A percentile compares a stretch with the other conserved stretches of the same genome.
These are phyloP conservation scores for Chaetomidium leptoderma DNA, from an alignment of 495 filamentous ascomycete species.

Conservation along the genomic window DNA sequence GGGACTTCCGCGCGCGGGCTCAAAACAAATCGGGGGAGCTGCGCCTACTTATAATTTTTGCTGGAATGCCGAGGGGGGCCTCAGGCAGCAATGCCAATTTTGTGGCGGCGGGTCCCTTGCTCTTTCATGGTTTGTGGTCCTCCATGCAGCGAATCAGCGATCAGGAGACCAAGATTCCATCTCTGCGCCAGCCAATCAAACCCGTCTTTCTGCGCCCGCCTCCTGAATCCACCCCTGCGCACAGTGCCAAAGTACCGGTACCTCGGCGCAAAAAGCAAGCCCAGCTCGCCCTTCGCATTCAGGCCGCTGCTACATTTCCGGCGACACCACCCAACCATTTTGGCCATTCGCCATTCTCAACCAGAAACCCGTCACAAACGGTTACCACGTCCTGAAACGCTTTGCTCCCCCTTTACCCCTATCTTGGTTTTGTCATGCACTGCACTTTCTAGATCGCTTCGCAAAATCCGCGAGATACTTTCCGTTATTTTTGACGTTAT, in stretches of 20 bases:
- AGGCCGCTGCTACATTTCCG: constrained; percentile 3
- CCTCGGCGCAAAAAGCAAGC: constrained; percentile 7
- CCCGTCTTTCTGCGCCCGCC: constrained; percentile 12
- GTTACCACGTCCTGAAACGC: constrained; percentile 19
- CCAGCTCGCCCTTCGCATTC: constrained; percentile 7
- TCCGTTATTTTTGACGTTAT: background rate
- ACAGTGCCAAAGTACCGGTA: constrained; percentile 30
- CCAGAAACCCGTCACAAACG: constrained; percentile 18
- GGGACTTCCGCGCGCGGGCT: constrained; percentile 45
- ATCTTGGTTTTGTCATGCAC: background rate
- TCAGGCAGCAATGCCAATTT: constrained; percentile 33
- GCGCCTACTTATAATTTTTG: constrained; percentile 48
- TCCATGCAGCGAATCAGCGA: constrained; percentile 27
- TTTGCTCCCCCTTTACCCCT: background rate
- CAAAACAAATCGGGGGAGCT: constrained; percentile 43
- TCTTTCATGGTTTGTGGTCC: constrained; percentile 26
- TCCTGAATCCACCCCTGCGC: constrained; percentile 26
- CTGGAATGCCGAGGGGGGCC: constrained; percentile 20
- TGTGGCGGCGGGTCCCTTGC: constrained; percentile 32
- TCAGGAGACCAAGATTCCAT: constrained; percentile 24
- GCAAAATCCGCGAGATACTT: background rate
- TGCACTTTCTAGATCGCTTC: background rate
- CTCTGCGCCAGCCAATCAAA: constrained; percentile 20
- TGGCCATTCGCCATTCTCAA: constrained; percentile 12
- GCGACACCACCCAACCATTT: constrained; percentile 5